Base-by-base conservation (phyloP, 441 rosid genomes). In the Cnidoscolus chayamansa region DNA sequence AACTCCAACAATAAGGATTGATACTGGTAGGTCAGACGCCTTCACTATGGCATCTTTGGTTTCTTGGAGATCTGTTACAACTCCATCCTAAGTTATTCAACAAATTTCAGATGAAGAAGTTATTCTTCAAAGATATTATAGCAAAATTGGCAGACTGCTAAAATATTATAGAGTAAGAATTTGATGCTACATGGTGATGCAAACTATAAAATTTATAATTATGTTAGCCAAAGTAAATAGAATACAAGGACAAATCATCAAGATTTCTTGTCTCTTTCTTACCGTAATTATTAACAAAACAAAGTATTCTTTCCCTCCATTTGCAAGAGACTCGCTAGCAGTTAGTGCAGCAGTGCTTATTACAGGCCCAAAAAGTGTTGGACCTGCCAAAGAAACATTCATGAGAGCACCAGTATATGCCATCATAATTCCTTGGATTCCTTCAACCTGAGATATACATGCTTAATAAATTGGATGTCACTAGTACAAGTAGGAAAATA, bases 301-400 rank as follows among this genome's bases (percentile, higher is more conserved):
- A 71, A 71, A 94, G 76, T 94, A 92, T 79, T 86, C 86, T 76
- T 57, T 83, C 68, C 65, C 81, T 68, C 80, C 85, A 67, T 79
- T 84, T 69, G 88, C 90, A 67, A 87, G 86, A 82, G 94, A 88
- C 57, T 89, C 85, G 78, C 88, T 78, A 25, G 97, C 98, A 59
- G 88, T 86, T 64, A 56, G 71, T n/a, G 95, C 95, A 50, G 98
- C 97, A 3, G 57, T 75, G 75, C 73, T 85, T 68, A 94, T 88
- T 72, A 94, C 96, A 19, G 85, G 97, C 45, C 98, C 98, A 80
- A 94, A 92, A 48, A 94, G 88, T 17, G 98, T 92, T 47, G 98
- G 98, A 57, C 98, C 97, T 0, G 98, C 97, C 72, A 94, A 92
- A 80, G 97, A 89, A 48, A 94, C 97, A 71, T 94, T 90, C 60